These are phyloP conservation scores for Ilex aquifolium DNA, from an alignment of 257 asterid species.

Conservation along the genomic window DNA sequence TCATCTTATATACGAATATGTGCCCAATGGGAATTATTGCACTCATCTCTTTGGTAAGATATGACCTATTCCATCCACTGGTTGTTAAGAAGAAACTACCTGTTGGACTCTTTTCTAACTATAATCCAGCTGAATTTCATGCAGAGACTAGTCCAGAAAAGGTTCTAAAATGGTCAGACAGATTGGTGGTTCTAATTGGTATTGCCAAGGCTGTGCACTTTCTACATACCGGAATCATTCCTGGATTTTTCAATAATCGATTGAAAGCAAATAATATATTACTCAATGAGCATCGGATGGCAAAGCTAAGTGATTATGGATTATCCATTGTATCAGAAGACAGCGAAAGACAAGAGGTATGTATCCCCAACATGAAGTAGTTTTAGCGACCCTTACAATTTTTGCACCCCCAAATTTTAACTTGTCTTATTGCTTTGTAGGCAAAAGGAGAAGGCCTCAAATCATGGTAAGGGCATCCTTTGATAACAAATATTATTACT, in stretches of 20 bases:
- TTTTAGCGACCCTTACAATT: neutral
- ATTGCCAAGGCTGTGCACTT: constrained; percentile 75
- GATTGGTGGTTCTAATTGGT: constrained; percentile 47
- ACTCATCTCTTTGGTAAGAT: constrained; percentile 65
- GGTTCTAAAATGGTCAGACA: constrained; percentile 59
- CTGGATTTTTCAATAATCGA: constrained; percentile 51
- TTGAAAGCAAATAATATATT: constrained; percentile 54
- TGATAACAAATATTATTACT: constrained; percentile 2
- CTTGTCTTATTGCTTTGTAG: constrained; percentile 17
- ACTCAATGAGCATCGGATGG: constrained; percentile 49
- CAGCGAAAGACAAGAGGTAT: constrained; percentile 34
- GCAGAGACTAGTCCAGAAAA: constrained; percentile 47
- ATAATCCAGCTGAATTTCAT: constrained; percentile 1
- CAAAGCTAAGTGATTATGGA: constrained; percentile 72
- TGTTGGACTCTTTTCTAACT: too few species aligned
- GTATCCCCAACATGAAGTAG: neutral
- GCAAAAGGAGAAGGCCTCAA: constrained; percentile 35
- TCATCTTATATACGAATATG: constrained; percentile 50
- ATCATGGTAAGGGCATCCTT: constrained; percentile 34
- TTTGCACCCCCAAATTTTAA: neutral
- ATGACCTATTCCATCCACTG: too few species aligned
- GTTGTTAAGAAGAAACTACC: neutral
- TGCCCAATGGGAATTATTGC: constrained; percentile 46
- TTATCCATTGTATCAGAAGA: constrained; percentile 52
- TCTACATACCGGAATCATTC: constrained; percentile 72